A percentile compares a stretch with the other conserved stretches of the same genome.
These are phyloP conservation scores for Fusarium poae DNA, from an alignment of 2,329 filamentous ascomycete species.

Conservation along the genomic window DNA sequence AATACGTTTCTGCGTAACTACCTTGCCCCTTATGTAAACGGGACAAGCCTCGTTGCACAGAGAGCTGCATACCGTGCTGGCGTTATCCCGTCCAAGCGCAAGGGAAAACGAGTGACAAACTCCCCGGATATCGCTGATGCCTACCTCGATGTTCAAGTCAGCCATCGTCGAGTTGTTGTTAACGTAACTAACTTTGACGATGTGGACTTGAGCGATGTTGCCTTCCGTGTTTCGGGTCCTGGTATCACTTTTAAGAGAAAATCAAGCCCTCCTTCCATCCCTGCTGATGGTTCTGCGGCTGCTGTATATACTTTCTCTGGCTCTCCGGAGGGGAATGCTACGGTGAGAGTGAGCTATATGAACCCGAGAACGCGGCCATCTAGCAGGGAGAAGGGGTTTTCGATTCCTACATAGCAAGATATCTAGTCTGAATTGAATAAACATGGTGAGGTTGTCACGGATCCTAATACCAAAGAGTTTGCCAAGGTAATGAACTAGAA, in stretches of 20 bases:
- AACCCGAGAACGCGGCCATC: neutral
- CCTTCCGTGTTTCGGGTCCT: neutral
- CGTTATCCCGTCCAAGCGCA: neutral
- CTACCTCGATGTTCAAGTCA: neutral
- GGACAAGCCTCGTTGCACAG: conserved; percentile 1
- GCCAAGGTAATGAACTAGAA: no score
- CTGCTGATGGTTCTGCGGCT: neutral
- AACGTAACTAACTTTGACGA: conserved; percentile 14
- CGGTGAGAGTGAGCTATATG: neutral
- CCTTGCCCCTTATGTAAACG: neutral
- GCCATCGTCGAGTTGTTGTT: neutral
- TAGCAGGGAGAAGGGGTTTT: neutral
- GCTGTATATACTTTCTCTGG: conserved; percentile 11
- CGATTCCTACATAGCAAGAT: neutral
- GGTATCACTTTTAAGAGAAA: neutral
- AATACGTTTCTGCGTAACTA: conserved; percentile 19
- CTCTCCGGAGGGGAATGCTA: neutral
- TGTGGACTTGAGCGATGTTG: neutral
- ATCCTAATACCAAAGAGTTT: no score
- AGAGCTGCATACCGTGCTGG: conserved; percentile 4
- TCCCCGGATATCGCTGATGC: neutral
- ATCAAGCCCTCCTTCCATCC: neutral
- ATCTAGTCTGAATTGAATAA: no score
- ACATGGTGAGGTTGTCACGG: no score
- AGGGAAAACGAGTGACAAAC: neutral